Evolutionary conservation across 2,329 filamentous ascomycete genomes (phyloP).

Genomic region (Aspergillus brasiliensis): DNA sequence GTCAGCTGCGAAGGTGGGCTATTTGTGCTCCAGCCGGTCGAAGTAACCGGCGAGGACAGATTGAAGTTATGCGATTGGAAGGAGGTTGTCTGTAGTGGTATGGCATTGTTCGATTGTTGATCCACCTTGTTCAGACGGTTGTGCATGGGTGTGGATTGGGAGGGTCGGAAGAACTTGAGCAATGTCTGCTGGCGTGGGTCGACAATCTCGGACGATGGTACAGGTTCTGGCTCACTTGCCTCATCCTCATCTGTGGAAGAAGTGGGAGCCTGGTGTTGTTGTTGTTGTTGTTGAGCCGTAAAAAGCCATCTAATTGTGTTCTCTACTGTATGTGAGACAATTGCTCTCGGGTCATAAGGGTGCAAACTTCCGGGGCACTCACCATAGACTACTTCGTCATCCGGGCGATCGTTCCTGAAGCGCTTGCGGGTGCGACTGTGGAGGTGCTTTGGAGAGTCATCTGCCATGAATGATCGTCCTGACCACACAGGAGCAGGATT

Average conservation of each 20-base stretch:
- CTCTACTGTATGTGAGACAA: slow-evolving; percentile 33
- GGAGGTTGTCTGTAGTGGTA: slow-evolving; percentile 17
- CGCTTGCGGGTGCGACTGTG: slow-evolving; percentile 62
- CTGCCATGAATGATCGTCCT: slow-evolving; percentile 31
- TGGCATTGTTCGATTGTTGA: slow-evolving; percentile 24
- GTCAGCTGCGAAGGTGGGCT: slow-evolving; percentile 24
- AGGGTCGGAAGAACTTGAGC: slow-evolving; percentile 42
- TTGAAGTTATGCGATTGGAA: slow-evolving; percentile 24
- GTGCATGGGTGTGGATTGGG: slow-evolving; percentile 22
- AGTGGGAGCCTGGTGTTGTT: slow-evolving; percentile 25
- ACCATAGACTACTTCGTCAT: slow-evolving; percentile 60
- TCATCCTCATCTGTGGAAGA: slow-evolving; percentile 23
- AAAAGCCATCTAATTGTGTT: slow-evolving; percentile 48
- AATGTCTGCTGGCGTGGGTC: slow-evolving; percentile 46
- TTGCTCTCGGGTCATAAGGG: neutral
- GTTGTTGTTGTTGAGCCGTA: slow-evolving; percentile 39
- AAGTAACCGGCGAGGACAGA: slow-evolving; percentile 18
- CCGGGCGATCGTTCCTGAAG: slow-evolving; percentile 59
- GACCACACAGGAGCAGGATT: slow-evolving; percentile 29
- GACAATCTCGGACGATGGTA: slow-evolving; percentile 29
- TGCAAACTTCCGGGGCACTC: slow-evolving; percentile 19
- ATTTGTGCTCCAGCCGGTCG: slow-evolving; percentile 24
- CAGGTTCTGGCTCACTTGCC: slow-evolving; percentile 27
- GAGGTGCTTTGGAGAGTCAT: slow-evolving; percentile 47
- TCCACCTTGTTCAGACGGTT: slow-evolving; percentile 16